A percentile compares a stretch with the other conserved stretches of the same genome.
phyloP scores from a whole-genome alignment of 1,284 basidiomycete genomes.

The Trametes hirsuta region DNA sequence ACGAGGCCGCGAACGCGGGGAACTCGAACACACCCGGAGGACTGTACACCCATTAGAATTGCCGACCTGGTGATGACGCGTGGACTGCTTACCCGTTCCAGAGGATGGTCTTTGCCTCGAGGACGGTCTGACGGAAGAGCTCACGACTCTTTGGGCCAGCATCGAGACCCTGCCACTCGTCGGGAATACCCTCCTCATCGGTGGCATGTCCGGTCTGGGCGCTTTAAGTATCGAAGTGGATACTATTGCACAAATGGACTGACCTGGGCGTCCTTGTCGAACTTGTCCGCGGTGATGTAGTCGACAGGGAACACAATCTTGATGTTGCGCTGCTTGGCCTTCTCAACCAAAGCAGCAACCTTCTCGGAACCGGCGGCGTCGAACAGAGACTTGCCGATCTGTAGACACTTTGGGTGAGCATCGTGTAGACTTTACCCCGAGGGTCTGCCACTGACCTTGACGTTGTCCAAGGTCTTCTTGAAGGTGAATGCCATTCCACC shows the following conservation, averaged over 20 bases:
- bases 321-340: constrained; percentile 94
- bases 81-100: constrained; percentile 84
- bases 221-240: neutral
- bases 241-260: constrained; percentile 18
- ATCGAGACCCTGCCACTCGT: constrained; percentile 95
- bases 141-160: constrained; percentile 82
- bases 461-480: constrained; percentile 90
- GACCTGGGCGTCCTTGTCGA: constrained; percentile 89
- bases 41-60: constrained; percentile 38
- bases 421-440: neutral
- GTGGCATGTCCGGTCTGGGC: constrained; percentile 75
- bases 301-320: constrained; percentile 96
- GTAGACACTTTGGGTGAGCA: constrained; percentile 14
- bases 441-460: constrained; percentile 54
- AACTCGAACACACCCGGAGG: constrained; percentile 99
- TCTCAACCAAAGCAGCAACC: constrained; percentile 84
- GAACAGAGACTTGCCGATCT: constrained; percentile 96
- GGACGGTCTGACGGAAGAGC: constrained; percentile 81
- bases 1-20: constrained; percentile 87
- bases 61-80: neutral
- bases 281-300: constrained; percentile 94
- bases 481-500: constrained; percentile 99
- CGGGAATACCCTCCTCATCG: constrained; percentile 87
- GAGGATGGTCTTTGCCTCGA: constrained; percentile 94
- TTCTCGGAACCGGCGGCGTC: constrained; percentile 91